Evolutionary conservation across 257 asterid species (phyloP).

Genomic region (Sherardia arvensis): DNA sequence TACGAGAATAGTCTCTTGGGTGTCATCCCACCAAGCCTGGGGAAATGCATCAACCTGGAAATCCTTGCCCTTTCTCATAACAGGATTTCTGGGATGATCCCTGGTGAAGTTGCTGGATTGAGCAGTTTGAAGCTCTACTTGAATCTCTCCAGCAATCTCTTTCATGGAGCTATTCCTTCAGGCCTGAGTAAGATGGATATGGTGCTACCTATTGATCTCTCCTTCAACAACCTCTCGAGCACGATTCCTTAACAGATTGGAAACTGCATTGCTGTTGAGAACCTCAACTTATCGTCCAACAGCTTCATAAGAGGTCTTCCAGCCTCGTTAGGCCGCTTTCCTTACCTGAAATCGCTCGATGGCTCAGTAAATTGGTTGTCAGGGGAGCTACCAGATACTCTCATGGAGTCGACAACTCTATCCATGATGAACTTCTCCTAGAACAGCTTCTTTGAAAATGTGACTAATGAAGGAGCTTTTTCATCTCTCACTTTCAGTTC

Average conservation of each 20-base stretch:
- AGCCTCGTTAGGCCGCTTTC: slow-evolving; percentile 30
- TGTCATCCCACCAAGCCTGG: slow-evolving; percentile 33
- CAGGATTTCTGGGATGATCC: slow-evolving; percentile 36
- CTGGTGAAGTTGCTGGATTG: slow-evolving; percentile 28
- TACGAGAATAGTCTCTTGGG: slow-evolving; percentile 41
- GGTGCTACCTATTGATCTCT: slow-evolving; percentile 40
- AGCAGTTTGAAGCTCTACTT: slow-evolving; percentile 31
- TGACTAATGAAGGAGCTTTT: slow-evolving; percentile 36
- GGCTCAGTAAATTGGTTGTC: slow-evolving; percentile 36
- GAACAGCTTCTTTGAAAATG: slow-evolving; percentile 31
- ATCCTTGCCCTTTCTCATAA: slow-evolving; percentile 42
- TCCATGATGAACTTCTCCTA: slow-evolving; percentile 28
- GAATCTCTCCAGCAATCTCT: slow-evolving; percentile 40
- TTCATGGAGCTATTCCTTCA: slow-evolving; percentile 33
- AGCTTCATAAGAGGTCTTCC: slow-evolving; percentile 32
- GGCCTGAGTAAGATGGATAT: slow-evolving; percentile 30
- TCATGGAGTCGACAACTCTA: slow-evolving; percentile 21
- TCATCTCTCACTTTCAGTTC: slow-evolving; percentile 19
- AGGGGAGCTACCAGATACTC: slow-evolving; percentile 29
- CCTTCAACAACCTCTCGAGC: slow-evolving; percentile 33
- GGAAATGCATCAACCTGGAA: slow-evolving; percentile 29
- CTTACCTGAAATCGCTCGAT: slow-evolving; percentile 32
- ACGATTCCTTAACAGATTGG: slow-evolving; percentile 26
- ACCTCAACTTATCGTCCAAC: slow-evolving; percentile 30
- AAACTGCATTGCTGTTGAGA: slow-evolving; percentile 27